Conservation (phyloP, 768 basidiomycete species). For the Mycena venus region DNA sequence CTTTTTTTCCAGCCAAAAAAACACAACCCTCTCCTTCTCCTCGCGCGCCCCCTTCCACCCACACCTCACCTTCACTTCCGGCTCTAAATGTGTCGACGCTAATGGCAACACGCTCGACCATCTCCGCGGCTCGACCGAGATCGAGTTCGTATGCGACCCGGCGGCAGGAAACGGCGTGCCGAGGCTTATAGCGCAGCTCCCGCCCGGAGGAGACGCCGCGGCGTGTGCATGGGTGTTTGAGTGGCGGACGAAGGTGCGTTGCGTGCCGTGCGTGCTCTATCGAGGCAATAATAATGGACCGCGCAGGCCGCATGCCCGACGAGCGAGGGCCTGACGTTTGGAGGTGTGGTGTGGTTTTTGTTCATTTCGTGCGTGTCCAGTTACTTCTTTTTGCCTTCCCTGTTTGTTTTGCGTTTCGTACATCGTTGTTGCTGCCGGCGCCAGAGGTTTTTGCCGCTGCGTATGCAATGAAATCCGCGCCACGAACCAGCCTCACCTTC, state of each 20-base stretch:
- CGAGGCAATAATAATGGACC: neutral
- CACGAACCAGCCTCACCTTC: too few relatives aligned
- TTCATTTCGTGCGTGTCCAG: conserved; percentile 70
- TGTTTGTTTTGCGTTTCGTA: too few relatives aligned
- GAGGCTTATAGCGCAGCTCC: conserved; percentile 75
- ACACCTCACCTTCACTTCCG: too few relatives aligned
- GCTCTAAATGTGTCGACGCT: too few relatives aligned
- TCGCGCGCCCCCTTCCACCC: too few relatives aligned
- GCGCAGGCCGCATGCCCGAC: conserved; percentile 14
- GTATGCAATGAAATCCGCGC: too few relatives aligned
- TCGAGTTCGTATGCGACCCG: conserved; percentile 85
- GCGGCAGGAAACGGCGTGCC: conserved; percentile 68
- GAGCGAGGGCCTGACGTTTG: conserved; percentile 62
- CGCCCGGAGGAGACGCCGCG: conserved; percentile 48
- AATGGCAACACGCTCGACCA: too few relatives aligned
- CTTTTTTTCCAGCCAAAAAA: conserved; percentile 51
- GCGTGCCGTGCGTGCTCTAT: neutral
- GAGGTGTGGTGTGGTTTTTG: conserved; percentile 68
- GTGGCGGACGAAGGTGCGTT: conserved; percentile 85
- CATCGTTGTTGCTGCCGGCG: too few relatives aligned
- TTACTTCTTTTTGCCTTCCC: too few relatives aligned
- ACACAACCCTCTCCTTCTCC: too few relatives aligned
- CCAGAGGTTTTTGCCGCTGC: too few relatives aligned
- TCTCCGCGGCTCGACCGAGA: conserved; percentile 73
- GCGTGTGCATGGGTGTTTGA: conserved; percentile 85